Percentiles rank a stretch among this genome's conserved stretches.
Evolutionary conservation across 768 basidiomycete genomes (phyloP).

Genomic region (Boletus edulis): DNA sequence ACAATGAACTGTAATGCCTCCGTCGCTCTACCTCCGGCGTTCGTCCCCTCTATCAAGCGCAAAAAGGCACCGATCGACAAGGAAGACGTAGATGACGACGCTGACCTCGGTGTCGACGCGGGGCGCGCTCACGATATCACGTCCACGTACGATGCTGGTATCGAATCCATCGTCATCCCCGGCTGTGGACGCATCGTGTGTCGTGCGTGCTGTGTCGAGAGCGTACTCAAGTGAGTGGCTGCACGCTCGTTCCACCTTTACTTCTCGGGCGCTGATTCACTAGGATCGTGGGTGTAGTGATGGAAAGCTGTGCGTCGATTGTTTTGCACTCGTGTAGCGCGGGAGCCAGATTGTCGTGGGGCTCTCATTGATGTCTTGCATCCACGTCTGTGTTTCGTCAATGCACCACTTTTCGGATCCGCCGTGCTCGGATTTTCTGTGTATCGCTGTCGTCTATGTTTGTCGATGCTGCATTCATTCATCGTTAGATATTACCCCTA

Average conservation of each 20-base stretch:
- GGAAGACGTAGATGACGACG: constrained; percentile 15
- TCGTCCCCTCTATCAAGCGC: constrained; percentile 18
- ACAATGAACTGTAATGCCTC: constrained; percentile 22
- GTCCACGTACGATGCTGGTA: neutral
- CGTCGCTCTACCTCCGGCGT: neutral
- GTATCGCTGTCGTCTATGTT: neutral
- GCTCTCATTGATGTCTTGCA: neutral
- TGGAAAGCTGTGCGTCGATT: constrained; percentile 32
- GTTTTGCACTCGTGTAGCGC: constrained; percentile 26
- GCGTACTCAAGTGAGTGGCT: constrained; percentile 32
- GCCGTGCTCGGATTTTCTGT: neutral
- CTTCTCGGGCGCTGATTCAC: constrained; percentile 8
- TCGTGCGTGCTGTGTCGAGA: constrained; percentile 36
- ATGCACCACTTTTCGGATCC: too few species aligned
- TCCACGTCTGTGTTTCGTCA: neutral
- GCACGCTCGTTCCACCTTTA: neutral
- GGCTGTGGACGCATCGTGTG: constrained; percentile 38
- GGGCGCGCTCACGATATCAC: constrained; percentile 1
- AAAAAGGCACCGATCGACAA: constrained; percentile 28
- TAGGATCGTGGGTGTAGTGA: constrained; percentile 15
- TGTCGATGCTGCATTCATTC: constrained; percentile 5
- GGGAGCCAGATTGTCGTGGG: too few species aligned
- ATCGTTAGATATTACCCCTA: neutral
- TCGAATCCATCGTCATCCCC: constrained; percentile 16
- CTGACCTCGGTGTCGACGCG: neutral